Conservation (phyloP, 2,329 filamentous ascomycete genomes). For the Colletotrichum aenigma region DNA sequence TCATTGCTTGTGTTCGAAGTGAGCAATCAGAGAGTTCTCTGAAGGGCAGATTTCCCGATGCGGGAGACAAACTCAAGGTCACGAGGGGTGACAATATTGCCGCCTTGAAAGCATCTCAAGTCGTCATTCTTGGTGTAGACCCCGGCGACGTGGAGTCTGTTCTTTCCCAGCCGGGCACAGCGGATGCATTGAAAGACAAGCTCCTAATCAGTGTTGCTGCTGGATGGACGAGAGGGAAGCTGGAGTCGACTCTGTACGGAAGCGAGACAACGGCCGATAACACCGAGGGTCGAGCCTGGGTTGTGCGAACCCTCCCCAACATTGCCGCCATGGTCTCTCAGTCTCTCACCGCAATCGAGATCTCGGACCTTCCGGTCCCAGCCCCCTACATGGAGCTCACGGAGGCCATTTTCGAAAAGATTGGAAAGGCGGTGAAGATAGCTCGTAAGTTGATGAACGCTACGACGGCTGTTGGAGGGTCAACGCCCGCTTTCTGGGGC, state of each 20-base stretch:
- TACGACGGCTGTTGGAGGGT: slow-evolving; percentile 63
- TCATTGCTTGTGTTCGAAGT: slow-evolving; percentile 33
- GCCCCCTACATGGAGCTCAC: slow-evolving; percentile 26
- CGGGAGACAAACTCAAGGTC: slow-evolving; percentile 20
- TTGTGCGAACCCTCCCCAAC: slow-evolving; percentile 38
- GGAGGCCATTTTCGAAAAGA: slow-evolving; percentile 56
- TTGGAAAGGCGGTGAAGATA: slow-evolving; percentile 57
- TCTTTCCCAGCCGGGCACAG: slow-evolving; percentile 39
- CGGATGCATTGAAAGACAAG: slow-evolving; percentile 43
- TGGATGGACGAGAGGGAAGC: slow-evolving; percentile 46
- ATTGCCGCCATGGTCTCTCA: slow-evolving; percentile 36
- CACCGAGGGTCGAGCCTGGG: slow-evolving; percentile 20
- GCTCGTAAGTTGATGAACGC: slow-evolving; percentile 58
- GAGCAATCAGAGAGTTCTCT: slow-evolving; percentile 26
- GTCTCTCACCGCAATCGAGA: slow-evolving; percentile 36
- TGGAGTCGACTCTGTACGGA: slow-evolving; percentile 40
- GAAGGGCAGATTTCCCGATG: slow-evolving; percentile 21
- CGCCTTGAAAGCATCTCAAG: slow-evolving; percentile 38
- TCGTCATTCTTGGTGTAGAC: slow-evolving; percentile 51
- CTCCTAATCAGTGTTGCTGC: slow-evolving; percentile 56
- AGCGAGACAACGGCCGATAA: slow-evolving; percentile 22
- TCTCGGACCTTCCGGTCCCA: slow-evolving; percentile 24
- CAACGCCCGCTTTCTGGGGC: slow-evolving; percentile 64
- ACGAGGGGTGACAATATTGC: slow-evolving; percentile 36
- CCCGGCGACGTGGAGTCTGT: slow-evolving; percentile 45